These are phyloP conservation scores for Calycina herbarum DNA, from an alignment of 2,329 filamentous ascomycete species.

Conservation along the genomic window DNA sequence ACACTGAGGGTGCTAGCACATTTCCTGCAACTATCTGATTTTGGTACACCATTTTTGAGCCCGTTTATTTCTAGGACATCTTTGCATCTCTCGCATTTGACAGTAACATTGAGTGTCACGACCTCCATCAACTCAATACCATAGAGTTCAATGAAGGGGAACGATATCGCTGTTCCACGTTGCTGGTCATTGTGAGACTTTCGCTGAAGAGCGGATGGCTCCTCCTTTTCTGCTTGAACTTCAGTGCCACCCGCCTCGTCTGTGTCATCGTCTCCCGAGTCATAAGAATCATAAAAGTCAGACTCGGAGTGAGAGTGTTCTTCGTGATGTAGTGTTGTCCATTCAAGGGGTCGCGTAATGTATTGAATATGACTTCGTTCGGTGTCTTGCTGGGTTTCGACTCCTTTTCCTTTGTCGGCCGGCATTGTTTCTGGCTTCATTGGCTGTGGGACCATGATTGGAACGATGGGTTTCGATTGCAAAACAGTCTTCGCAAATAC, in stretches of 20 bases:
- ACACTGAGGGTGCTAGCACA: constrained; percentile 54
- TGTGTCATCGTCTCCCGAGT: constrained; percentile 43
- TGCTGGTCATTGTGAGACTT: constrained; percentile 44
- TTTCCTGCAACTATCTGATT: constrained; percentile 57
- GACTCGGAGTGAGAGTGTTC: constrained; percentile 49
- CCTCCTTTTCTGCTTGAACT: constrained; percentile 42
- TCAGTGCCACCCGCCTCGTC: constrained; percentile 36
- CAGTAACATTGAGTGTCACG: constrained; percentile 62
- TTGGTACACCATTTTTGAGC: constrained; percentile 56
- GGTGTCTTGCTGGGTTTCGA: constrained; percentile 31
- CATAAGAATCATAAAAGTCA: constrained; percentile 46
- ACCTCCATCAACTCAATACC: constrained; percentile 76
- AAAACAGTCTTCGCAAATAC: constrained; percentile 58
- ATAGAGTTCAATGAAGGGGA: constrained; percentile 74
- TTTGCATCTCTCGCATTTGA: constrained; percentile 80
- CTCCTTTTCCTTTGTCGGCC: constrained; percentile 25
- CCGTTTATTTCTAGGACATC: constrained; percentile 68
- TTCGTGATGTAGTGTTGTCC: constrained; percentile 50
- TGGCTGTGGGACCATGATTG: constrained; percentile 12
- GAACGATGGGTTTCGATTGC: constrained; percentile 20
- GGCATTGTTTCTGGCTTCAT: neutral
- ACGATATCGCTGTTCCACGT: constrained; percentile 73
- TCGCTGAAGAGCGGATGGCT: constrained; percentile 24
- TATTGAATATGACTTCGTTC: constrained; percentile 67
- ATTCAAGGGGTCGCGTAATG: constrained; percentile 77